Conservation (phyloP, 176 grass and related monocot genomes). For the Bonia amplexicaulis region DNA sequence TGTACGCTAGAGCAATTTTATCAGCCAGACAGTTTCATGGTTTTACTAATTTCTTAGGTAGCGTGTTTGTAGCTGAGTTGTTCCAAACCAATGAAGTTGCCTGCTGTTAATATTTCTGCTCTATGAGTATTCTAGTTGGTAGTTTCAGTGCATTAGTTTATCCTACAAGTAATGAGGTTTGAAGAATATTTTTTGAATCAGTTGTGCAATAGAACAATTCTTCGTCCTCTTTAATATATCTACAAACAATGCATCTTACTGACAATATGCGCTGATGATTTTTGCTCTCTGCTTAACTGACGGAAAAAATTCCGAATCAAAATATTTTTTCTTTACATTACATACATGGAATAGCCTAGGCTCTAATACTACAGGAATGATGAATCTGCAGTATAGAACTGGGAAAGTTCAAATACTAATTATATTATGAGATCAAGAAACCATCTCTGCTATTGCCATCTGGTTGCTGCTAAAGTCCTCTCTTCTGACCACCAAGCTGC, state of each 20-base stretch:
- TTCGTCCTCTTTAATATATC: not conserved
- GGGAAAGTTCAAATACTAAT: not conserved
- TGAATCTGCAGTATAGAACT: not conserved
- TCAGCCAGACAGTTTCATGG: conserved; percentile 13
- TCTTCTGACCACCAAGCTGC: not conserved
- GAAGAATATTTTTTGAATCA: not conserved
- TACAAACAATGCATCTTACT: not conserved
- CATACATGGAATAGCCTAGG: not conserved
- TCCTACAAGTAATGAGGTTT: not conserved
- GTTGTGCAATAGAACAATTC: not conserved
- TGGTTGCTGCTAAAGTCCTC: conserved; percentile 7
- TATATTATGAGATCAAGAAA: not conserved
- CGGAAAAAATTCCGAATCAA: not conserved
- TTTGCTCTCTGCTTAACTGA: not conserved
- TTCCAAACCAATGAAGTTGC: not conserved
- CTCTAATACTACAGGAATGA: not conserved
- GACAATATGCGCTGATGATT: not conserved
- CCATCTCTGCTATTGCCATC: not conserved
- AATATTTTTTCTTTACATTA: not conserved
- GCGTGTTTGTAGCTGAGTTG: not conserved
- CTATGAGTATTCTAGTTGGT: not conserved
- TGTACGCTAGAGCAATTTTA: conserved; percentile 13
- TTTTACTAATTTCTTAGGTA: not conserved
- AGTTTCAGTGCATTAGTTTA: not conserved
- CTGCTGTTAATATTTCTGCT: conserved; percentile 18